Base-by-base conservation (phyloP, 2,329 filamentous ascomycete species). In the Fusarium abutilonis region DNA sequence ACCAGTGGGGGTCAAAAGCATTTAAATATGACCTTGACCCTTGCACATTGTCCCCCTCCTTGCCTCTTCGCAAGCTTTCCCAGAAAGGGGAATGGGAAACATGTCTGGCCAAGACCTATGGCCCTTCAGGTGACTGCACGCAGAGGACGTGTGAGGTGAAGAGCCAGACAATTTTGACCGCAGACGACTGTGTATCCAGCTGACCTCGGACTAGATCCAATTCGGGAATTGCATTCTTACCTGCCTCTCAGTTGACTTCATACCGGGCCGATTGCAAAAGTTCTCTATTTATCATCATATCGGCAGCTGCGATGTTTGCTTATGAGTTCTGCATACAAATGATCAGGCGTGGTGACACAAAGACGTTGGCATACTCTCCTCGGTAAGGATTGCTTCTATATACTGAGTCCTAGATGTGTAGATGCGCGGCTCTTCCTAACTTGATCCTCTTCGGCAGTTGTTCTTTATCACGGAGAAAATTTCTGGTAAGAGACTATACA, bases 11-110 rank as follows among this genome's bases (percentile, higher is more conserved):
- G 17, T 36, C 52, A 11, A 43, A 36, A 19, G 49, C 46, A 60
- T 65, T 65, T 65, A 65, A 65, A 65, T 65, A 65, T 63, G 49
- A 60, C 49, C 40, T 63, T 63, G 19, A 47, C 41, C 28, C 42
- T 66, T 39, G 29, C 63, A 63, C 62, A 63, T 43, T 60, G 58
- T 65, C 39, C 43, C 35, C 14, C 31, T 32, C 8, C 19, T 15
- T 61, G 14, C 6, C n/a, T 6, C 7, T 29, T 66, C 62, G 62
- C 62, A 66, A 60, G 15, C 23, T 34, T 52, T 52, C 8, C 62
- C 40, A 13, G 15, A 36, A 55, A 28, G 21, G 47, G 57, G 14
- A 6, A 7, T 11, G 6, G 9, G 9, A 34, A n/a, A 14, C 5
- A 23, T 36, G 21, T 19, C n/a, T 45, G 13, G 26, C 29, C 26